Evolutionary conservation across 208 protist species (phyloP), one percentile per base, ranked within the genome.

Genomic region (Hexamita inflata): DNA sequence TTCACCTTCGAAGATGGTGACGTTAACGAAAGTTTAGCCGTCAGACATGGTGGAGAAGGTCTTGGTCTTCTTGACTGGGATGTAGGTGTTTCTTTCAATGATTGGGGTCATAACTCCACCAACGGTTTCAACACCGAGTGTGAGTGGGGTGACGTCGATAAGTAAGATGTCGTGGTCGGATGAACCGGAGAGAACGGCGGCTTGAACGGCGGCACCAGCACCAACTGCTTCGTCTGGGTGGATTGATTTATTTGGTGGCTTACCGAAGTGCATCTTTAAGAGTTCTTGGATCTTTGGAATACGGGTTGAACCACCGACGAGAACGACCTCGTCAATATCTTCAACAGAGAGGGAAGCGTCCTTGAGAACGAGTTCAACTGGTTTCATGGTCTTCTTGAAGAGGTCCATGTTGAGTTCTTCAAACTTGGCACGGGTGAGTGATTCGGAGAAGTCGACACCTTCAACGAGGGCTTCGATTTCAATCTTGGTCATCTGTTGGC

Each of bases 71-170:
- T 76, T 78, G 32, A 57, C 58, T 13, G 81, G 81, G 41, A 82
- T 80, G 19, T 60, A 74, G 4, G 81, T 70, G n/a, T 77, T 77
- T 66, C 81, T 41, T 24, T 61, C 60, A 67, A 83, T 83, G 0
- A 83, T 38, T 9, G 59, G 53, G 19, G 76, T 82, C 82, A 98
- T 96, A n/a, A 98, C 88, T 84, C 90, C 90, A 65, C 95, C 94
- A 0, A 94, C 84, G n/a, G 92, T 95, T 77, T 96, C 92, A 68
- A 96, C 97, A 74, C 92, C 96, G 19, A 99, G 90, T 11, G 94
- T 96, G 15, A 98, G 86, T 57, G 95, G 95, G 2, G 93, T 96
- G 24, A 98, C 94, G 82, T 98, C 94, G 15, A 98, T 80, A 1
- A 98, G 83, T 2, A 98, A 80, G 26, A 99, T 83, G 41, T 93